Percentiles rank a stretch among this genome's conserved stretches.
Evolutionary conservation across 1,139 yeast genomes (phyloP).

Genomic region (Hyphopichia pseudoburtonii): DNA sequence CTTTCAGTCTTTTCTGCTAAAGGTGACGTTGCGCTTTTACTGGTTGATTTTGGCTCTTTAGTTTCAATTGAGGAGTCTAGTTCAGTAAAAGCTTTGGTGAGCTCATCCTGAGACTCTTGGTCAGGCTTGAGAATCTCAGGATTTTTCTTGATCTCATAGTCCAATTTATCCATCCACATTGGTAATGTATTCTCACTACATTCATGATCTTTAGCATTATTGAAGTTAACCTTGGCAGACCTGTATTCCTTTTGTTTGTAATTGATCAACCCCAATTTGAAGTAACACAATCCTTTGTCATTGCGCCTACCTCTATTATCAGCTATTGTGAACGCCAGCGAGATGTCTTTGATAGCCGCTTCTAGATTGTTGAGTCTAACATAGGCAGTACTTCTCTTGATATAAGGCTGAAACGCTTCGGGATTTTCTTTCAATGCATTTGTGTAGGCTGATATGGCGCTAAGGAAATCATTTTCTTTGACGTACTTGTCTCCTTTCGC

Average conservation of each 20-base stretch:
- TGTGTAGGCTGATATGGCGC: conserved; percentile 33
- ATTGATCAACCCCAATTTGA: conserved; percentile 54
- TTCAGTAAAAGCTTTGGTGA: background rate
- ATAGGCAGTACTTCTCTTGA: conserved; percentile 57
- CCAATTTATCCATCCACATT: conserved; percentile 54
- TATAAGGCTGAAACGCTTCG: conserved; percentile 49
- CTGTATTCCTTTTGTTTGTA: conserved; percentile 47
- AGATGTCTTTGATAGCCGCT: conserved; percentile 53
- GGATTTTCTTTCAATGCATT: conserved; percentile 40
- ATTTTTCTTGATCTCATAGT: conserved; percentile 29
- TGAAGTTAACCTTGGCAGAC: conserved; percentile 50
- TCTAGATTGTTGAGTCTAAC: conserved; percentile 53
- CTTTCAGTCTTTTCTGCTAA: conserved; percentile 16
- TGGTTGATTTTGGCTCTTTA: background rate
- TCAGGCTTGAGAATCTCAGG: conserved; percentile 15
- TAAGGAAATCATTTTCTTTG: conserved; percentile 32
- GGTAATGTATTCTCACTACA: conserved; percentile 47
- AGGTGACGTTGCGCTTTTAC: no score
- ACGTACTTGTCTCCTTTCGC: conserved; percentile 35
- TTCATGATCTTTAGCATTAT: conserved; percentile 47
- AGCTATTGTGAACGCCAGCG: conserved; percentile 57
- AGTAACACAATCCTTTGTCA: conserved; percentile 58
- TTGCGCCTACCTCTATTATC: conserved; percentile 48
- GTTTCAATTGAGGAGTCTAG: background rate
- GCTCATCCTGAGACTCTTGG: conserved; percentile 3